Base-by-base conservation (phyloP, 2,329 filamentous ascomycete genomes). In the Gaeumannomyces sp. region DNA sequence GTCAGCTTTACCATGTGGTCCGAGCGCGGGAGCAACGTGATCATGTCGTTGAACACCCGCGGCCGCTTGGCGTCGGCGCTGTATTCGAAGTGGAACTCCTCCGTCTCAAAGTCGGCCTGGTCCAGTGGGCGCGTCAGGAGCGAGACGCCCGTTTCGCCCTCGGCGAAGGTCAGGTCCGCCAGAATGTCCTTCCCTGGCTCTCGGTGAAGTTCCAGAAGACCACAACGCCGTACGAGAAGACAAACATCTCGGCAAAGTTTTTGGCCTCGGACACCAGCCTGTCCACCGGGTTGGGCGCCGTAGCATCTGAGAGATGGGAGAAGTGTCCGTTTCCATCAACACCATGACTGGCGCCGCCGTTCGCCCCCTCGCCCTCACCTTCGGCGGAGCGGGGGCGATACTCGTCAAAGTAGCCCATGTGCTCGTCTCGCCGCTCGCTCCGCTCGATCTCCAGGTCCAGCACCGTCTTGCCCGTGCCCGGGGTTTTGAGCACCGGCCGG, bases 131-230 rank as follows among this genome's bases (percentile, higher is more conserved):
- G 85, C 1, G 88, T 90, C 38, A 93, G 88, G 8, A 99, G 83
- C 14, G 89, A 85, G 25, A 78, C 73, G 61, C 84, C 82, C 25
- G 83, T 84, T 66, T 89, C 85, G 64, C 85, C 87, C 69, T 88
- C 85, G 14, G 91, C 91, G 77, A 99, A 98, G 1, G 93, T 95
- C 64, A 99, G 81, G 76, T 99, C 95, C 56, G 95, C 95, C 28
- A 99, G 84, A 60, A 98, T 92, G 71, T 97, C 93, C 76, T 97
- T 91, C 75, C 95, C 75, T 99, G 95, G 69, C 89, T 86, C 75
- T 97, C 93, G 14, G 92, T 94, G 71, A 99, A 97, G 75, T 99
- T 99, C 95, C 95, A 99, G 75, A 99, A 97, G 6, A 99, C 95
- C 0, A 95, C 94, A 0, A 99, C 94, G 27, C 95, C 95, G 73